Evolutionary conservation across 495 filamentous ascomycete genomes (phyloP), one percentile per base, ranked within the genome.

Genomic region (Aspergillus asperescens): DNA sequence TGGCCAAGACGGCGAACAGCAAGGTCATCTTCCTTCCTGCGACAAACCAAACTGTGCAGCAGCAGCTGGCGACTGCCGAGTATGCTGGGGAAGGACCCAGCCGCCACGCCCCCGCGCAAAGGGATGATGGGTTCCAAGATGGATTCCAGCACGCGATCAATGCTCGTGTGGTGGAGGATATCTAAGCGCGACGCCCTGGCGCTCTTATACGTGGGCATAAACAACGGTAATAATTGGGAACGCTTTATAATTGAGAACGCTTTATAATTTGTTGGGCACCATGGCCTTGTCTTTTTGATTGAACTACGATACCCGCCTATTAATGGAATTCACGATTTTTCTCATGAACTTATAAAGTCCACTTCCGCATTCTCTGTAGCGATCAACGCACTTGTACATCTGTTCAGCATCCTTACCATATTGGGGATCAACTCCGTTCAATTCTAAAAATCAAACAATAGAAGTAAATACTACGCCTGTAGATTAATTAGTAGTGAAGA

Each of bases 21-120:
- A 97, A 98, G 77, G 93, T 98, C 60, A 96, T 98, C 65, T 98
- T 97, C 80, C 66, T 98, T 60, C 90, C 90, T 1, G 74, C 75
- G 1, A 79, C 67, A 28, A 75, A 69, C 57, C 65, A 81, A 59
- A 76, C 67, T 2, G 66, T 81, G 13, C 67, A 70, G 62, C 62
- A 72, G 45, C 69, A 78, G 55, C 64, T 82, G 13, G 61, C 70
- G 5, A 56, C 74, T 20, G 79, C 79, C 39, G 83, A 82, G 56
- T 66, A 57, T 20, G 66, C 66, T 16, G 77, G 84, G 15, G 85
- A 89, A 62, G 82, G 81, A 3, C 77, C 80, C 0, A 80, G 75
- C 61, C 69, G 54, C 55, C 77, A 85, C 32, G 77, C 72, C 39
- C 34, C 64, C n/a, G 54, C 64, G 43, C 54, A 66, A 4, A 54